phyloP scores from a whole-genome alignment of 805 yeast species.

The Metschnikowia cubensis region DNA sequence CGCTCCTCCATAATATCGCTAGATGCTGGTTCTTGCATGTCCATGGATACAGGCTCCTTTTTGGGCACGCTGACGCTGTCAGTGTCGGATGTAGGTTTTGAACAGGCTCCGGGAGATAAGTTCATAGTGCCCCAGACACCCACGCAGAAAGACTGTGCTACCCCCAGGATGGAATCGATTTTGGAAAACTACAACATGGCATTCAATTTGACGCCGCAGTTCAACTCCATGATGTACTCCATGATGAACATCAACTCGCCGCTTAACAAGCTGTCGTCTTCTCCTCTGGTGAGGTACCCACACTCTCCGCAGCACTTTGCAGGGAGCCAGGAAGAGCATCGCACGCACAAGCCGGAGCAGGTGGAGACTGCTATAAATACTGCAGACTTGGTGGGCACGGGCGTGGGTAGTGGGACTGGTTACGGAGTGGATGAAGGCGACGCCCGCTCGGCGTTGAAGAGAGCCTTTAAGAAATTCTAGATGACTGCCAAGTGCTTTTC shows the following conservation, averaged over 20 bases:
- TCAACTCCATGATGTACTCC: constrained; percentile 38
- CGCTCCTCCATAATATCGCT: background rate
- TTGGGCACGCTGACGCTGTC: background rate
- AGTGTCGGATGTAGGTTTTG: background rate
- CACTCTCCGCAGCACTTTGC: background rate
- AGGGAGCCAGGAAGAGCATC: background rate
- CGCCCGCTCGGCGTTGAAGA: constrained; percentile 10
- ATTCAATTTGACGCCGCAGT: constrained; percentile 38
- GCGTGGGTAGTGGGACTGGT: background rate
- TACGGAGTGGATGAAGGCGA: constrained; percentile 16
- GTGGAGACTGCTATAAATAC: background rate
- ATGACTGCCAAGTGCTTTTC: background rate
- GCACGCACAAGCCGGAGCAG: background rate
- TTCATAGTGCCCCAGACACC: constrained; percentile 33
- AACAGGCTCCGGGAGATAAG: constrained; percentile 1
- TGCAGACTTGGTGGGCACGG: background rate
- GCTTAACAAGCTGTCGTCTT: constrained; percentile 27
- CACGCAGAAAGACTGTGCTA: constrained; percentile 25
- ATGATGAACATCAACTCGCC: constrained; percentile 34
- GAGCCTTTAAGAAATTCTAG: constrained; percentile 5
- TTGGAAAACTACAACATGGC: constrained; percentile 13
- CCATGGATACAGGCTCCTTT: background rate
- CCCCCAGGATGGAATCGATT: constrained; percentile 1
- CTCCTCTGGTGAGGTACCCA: constrained; percentile 20
- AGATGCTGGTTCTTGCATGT: background rate